Evolutionary conservation across 1,284 basidiomycete species (phyloP), one percentile per base, ranked within the genome.

Genomic region (Sphagnurus paluster): DNA sequence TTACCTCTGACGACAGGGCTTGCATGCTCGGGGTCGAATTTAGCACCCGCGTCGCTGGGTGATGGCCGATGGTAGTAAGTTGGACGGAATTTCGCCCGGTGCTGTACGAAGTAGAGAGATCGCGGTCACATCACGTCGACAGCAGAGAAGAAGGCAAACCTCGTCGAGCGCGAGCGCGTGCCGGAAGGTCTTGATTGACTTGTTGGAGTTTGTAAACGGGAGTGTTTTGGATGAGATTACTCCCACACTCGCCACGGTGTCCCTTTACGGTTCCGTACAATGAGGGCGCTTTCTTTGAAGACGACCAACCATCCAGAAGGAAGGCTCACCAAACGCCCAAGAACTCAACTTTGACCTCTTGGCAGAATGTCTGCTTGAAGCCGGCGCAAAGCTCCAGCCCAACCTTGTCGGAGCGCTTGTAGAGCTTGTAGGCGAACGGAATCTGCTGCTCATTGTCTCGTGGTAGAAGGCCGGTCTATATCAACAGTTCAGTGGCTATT

Each of bases 311-410:
- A 26, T n/a, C 25, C 9, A 21, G 16, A 10, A 9, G 39, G 37
- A 28, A 37, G 11, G 52, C 76, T n/a, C 52, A 83, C 82, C 82
- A 86, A 41, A 81, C 77, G 2, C 83, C 83, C 38, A 86, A 56
- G 39, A 85, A 85, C 9, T 84, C 79, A 14, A 86, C 65, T n/a
- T 66, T 65, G 5, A 85, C 80, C 21, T 69, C 58, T 26, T 67
- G 76, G 42, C 79, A 84, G 57, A 85, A 90, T 0, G 82, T 80
- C 48, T 71, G 56, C 62, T 88, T 89, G 61, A 86, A 89, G 7
- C 79, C 79, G 1, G 68, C 67, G 19, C 74, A 74, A 23, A 82
- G 65, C 26, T 62, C 42, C 30, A 72, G 49, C 2, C 77, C 77
- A 3, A 61, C 57, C n/a, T 63, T 52, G 50, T 77, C 77, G 29